phyloP scores from a whole-genome alignment of 495 filamentous ascomycete species.

The Parmelia sp. region DNA sequence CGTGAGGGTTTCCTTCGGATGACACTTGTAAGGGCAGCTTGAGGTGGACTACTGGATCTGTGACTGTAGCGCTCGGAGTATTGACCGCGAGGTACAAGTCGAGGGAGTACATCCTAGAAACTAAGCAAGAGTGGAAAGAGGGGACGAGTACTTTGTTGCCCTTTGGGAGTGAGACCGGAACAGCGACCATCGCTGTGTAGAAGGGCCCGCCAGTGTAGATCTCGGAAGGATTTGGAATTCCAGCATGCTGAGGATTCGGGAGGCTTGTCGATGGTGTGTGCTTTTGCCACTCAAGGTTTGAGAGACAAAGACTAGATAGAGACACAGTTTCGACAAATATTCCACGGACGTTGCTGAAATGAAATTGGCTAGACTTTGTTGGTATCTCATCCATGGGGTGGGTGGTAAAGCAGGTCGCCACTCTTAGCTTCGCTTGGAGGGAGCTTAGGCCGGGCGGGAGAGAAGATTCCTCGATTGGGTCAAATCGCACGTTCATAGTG shows the following conservation, averaged over 20 bases:
- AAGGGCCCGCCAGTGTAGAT: conserved; percentile 40
- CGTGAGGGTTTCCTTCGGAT: conserved; percentile 22
- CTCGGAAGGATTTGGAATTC: conserved; percentile 39
- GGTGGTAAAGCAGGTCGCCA: conserved; percentile 65
- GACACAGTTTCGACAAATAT: conserved; percentile 56
- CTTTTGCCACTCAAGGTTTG: conserved; percentile 59
- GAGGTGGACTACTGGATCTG: conserved; percentile 52
- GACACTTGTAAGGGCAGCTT: conserved; percentile 74
- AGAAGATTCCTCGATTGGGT: conserved; percentile 52
- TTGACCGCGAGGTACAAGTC: conserved; percentile 60
- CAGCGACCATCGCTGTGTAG: conserved; percentile 62
- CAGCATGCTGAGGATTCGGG: conserved; percentile 53
- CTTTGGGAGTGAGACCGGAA: conserved; percentile 68
- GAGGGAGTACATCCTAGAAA: conserved; percentile 71
- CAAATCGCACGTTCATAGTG: conserved; percentile 66
- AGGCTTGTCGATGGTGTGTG: conserved; percentile 30
- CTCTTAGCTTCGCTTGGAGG: conserved; percentile 64
- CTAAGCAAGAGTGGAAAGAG: conserved; percentile 82
- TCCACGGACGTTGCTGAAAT: conserved; percentile 47
- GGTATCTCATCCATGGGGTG: conserved; percentile 52
- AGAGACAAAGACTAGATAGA: conserved; percentile 60
- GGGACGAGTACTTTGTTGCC: conserved; percentile 67
- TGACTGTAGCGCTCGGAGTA: conserved; percentile 48
- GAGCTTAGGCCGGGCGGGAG: conserved; percentile 62
- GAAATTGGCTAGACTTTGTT: conserved; percentile 43